Conservation (phyloP, 2,329 filamentous ascomycete genomes). For the Chaetomium olivaceum region DNA sequence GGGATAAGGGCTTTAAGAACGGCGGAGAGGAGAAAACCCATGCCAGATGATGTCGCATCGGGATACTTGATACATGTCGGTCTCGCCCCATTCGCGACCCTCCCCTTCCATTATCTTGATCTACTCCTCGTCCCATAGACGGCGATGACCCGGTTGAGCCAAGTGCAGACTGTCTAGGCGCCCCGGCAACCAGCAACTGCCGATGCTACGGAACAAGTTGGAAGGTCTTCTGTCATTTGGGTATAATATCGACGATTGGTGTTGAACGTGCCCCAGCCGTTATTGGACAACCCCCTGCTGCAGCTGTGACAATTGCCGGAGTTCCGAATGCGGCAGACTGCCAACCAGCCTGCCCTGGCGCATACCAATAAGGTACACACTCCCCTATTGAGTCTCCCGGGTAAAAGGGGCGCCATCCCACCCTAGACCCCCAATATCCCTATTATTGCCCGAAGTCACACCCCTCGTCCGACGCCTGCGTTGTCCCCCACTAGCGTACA, state of each 20-base stretch:
- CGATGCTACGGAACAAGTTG: conserved; percentile 34
- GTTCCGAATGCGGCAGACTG: conserved; percentile 24
- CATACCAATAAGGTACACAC: neutral
- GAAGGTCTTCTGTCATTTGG: conserved; percentile 32
- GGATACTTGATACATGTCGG: conserved; percentile 22
- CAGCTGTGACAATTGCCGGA: conserved; percentile 32
- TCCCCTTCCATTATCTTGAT: neutral
- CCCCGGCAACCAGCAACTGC: conserved; percentile 29
- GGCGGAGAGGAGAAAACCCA: conserved; percentile 8
- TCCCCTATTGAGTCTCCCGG: conserved; percentile 25
- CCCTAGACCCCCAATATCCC: conserved; percentile 22
- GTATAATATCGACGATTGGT: conserved; percentile 33
- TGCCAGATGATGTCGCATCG: conserved; percentile 16
- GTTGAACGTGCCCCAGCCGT: conserved; percentile 18
- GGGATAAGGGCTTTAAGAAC: neutral
- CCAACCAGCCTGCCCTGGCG: conserved; percentile 3
- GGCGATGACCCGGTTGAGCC: conserved; percentile 24
- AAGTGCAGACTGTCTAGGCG: conserved; percentile 20
- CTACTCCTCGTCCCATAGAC: neutral
- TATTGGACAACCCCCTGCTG: conserved; percentile 24
- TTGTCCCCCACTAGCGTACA: conserved; percentile 6
- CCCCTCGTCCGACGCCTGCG: conserved; percentile 15
- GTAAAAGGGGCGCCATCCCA: conserved; percentile 23
- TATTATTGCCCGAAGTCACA: conserved; percentile 26
- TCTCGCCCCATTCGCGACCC: neutral